Base-by-base conservation (phyloP, 352 stramenopile genomes). In the Pythium sp. region DNA sequence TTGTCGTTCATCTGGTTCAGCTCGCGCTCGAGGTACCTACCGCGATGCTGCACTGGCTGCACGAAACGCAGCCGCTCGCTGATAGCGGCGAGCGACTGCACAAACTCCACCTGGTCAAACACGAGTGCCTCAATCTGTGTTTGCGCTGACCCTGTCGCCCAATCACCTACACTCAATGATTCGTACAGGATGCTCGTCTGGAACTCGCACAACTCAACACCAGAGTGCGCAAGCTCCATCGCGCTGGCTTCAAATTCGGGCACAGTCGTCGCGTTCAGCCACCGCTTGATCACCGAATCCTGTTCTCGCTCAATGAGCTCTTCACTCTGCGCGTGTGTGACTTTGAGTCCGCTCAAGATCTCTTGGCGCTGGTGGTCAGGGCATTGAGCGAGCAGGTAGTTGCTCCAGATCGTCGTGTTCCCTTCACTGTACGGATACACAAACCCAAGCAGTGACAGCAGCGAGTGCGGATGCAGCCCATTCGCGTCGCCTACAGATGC, bases 101-200 rank as follows among this genome's bases (percentile, higher is more conserved):
- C 85, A 56, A 93, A 93, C 22, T 73, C 77, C 41, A 93, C 85
- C 76, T 93, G 85, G 43, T 93, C 82, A 1, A 89, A 76, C 22
- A 93, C 81, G 9, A 93, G 65, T n/a, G 78, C 73, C 30, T 93
- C 80, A 20, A 93, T 70, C 3, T 76, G 73, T 12, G 62, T 63
- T 20, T 68, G 54, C n/a, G n/a, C 47, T 3, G 47, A 55, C 18
- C 64, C 65, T 20, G 58, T 28, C 5, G 38, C 64, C 5, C 24
- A 69, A 12, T 68, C 69, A 4, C 78, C 71, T 15, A 87, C 34
- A 47, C 69, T 57, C 54, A 93, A 61, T 28, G 83, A 88, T 15
- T 90, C 81, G 66, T 93, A 93, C 14, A 84, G 65, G 49, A 93
- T 91, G 41, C 71, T 89, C 18, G 82, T 89, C 65, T 93, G 79